These are phyloP conservation scores for Fusarium chlamydosporum DNA, from an alignment of 2,329 filamentous ascomycete genomes.

Conservation along the genomic window DNA sequence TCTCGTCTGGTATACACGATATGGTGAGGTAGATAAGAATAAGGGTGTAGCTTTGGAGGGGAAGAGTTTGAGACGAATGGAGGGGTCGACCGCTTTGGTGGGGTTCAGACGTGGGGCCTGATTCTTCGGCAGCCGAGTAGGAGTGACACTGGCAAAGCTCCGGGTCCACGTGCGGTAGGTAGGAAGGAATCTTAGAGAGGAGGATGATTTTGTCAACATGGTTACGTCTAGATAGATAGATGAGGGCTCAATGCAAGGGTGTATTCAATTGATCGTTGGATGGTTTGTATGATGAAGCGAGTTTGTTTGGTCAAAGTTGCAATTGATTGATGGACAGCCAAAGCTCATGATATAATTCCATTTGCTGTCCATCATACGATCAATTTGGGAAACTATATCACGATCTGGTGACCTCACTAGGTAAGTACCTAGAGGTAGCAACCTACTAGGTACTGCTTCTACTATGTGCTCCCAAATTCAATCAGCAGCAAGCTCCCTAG, in stretches of 20 bases:
- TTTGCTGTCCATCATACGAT: slow-evolving; percentile 36
- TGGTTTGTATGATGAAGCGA: neutral
- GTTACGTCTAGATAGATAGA: neutral
- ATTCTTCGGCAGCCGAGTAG: slow-evolving; percentile 45
- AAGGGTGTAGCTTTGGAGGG: slow-evolving; percentile 41
- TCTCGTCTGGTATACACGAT: slow-evolving; percentile 30
- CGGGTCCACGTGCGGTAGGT: slow-evolving; percentile 46
- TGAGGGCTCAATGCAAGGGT: neutral
- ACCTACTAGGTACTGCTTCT: neutral
- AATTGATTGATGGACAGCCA: slow-evolving; percentile 2
- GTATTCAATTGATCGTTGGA: neutral
- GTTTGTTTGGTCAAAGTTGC: slow-evolving; percentile 14
- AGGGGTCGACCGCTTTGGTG: slow-evolving; percentile 48
- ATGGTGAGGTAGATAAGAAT: slow-evolving; percentile 21
- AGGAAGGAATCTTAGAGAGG: slow-evolving; percentile 21
- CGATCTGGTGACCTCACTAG: slow-evolving; percentile 22
- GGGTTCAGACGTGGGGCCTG: slow-evolving; percentile 45
- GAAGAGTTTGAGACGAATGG: slow-evolving; percentile 50
- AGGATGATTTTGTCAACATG: slow-evolving; percentile 32
- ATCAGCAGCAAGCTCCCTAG: neutral
- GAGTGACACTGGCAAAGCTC: slow-evolving; percentile 44
- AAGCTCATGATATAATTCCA: slow-evolving; percentile 8
- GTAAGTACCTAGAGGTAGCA: too few relatives aligned
- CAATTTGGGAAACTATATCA: slow-evolving; percentile 10
- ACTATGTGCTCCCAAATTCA: neutral